Evolutionary conservation across 345 rosid species (phyloP).

Genomic region (Arabidopsis thaliana): TAIR10.1 NC_003074.8:9906501-9907000

Average conservation of each 20-base stretch:
- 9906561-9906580: background rate
- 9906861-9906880: background rate
- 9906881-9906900: background rate
- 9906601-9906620: constrained; percentile 3
- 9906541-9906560: background rate
- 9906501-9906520: constrained; percentile 6
- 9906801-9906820: background rate
- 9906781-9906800: background rate
- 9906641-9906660: constrained; percentile 11
- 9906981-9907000: no score
- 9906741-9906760: background rate
- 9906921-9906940: no score
- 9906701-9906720: constrained; percentile 18
- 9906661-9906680: background rate
- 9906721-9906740: constrained; percentile 18
- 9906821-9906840: background rate
- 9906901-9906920: no score
- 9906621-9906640: background rate
- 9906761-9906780: background rate
- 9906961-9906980: no score
- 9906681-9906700: constrained; percentile 25
- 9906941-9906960: no score
- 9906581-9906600: background rate
- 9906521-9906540: constrained; percentile 15
- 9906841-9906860: background rate